These are phyloP conservation scores for Fraxinus platypoda DNA, from an alignment of 305 asterid genomes.

Conservation along the genomic window DNA sequence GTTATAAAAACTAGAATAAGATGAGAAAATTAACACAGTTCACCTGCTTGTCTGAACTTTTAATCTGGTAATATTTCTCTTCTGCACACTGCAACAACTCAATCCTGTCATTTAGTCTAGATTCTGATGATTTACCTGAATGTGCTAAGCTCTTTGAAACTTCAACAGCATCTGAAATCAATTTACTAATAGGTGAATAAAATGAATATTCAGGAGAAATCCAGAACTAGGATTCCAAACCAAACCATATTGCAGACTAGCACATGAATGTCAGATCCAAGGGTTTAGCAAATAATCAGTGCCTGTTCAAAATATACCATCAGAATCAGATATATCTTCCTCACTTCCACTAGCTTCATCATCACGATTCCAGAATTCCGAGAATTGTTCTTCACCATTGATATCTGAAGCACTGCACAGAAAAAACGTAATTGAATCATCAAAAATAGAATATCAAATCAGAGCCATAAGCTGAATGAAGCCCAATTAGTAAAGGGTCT, in stretches of 20 bases:
- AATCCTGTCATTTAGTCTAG: constrained; percentile 53
- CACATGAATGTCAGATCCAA: background rate
- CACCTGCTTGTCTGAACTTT: constrained; percentile 60
- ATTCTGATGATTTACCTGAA: constrained; percentile 43
- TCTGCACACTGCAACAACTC: constrained; percentile 78
- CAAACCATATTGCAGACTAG: background rate
- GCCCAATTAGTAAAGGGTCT: background rate
- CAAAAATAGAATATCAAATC: background rate
- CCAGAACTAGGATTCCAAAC: constrained; percentile 4
- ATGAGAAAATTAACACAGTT: constrained; percentile 2
- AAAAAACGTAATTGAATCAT: constrained; percentile 28
- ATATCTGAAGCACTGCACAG: constrained; percentile 51
- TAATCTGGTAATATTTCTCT: constrained; percentile 63
- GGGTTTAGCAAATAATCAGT: constrained; percentile 1
- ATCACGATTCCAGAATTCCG: constrained; percentile 91
- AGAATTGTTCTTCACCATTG: constrained; percentile 40
- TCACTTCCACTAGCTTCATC: constrained; percentile 80
- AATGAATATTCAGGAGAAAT: constrained; percentile 4
- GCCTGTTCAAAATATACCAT: constrained; percentile 52
- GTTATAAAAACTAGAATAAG: constrained; percentile 4
- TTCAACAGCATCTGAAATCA: constrained; percentile 54
- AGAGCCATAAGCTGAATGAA: background rate
- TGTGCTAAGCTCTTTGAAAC: constrained; percentile 38
- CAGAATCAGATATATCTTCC: constrained; percentile 90
- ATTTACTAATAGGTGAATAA: constrained; percentile 14